Percentiles rank a stretch among this genome's conserved stretches.
phyloP scores from a whole-genome alignment of 345 rosid genomes.

The Erodium maritimum region DNA sequence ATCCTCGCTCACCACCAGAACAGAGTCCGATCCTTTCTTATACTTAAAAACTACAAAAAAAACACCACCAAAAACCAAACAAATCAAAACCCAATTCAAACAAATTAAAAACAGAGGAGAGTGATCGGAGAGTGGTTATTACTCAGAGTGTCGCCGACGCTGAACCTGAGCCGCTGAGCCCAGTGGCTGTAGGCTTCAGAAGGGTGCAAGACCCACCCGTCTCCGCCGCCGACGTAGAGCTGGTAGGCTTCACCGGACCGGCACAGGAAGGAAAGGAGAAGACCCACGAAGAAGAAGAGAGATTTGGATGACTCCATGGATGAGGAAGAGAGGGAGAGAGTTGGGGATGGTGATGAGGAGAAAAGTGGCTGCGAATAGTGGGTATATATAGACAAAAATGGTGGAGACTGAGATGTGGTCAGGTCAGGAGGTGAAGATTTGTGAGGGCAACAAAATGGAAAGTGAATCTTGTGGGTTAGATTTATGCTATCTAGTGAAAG shows the following conservation, averaged over 20 bases:
- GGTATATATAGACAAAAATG: not conserved
- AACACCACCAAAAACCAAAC: not conserved
- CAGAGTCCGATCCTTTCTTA: conserved; percentile 6
- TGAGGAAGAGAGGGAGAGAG: not conserved
- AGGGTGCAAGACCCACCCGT: conserved; percentile 4
- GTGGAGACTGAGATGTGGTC: not conserved
- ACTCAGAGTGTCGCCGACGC: not conserved
- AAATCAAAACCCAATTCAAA: too few species aligned
- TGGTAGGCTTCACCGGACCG: not conserved
- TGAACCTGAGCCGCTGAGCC: not conserved
- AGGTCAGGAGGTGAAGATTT: too few species aligned
- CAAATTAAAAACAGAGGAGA: too few species aligned
- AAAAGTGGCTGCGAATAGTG: not conserved
- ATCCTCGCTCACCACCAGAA: conserved; percentile 1
- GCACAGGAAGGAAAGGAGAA: too few species aligned
- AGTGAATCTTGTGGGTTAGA: too few species aligned
- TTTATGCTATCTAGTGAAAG: too few species aligned
- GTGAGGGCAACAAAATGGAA: too few species aligned
- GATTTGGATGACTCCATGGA: too few species aligned
- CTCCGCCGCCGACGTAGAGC: not conserved
- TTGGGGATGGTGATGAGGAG: not conserved
- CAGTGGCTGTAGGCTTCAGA: not conserved
- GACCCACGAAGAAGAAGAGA: too few species aligned
- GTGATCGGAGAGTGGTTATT: not conserved
- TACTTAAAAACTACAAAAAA: conserved; percentile 3